Conservation (phyloP, 345 rosid species). For the Camelina hispida region DNA sequence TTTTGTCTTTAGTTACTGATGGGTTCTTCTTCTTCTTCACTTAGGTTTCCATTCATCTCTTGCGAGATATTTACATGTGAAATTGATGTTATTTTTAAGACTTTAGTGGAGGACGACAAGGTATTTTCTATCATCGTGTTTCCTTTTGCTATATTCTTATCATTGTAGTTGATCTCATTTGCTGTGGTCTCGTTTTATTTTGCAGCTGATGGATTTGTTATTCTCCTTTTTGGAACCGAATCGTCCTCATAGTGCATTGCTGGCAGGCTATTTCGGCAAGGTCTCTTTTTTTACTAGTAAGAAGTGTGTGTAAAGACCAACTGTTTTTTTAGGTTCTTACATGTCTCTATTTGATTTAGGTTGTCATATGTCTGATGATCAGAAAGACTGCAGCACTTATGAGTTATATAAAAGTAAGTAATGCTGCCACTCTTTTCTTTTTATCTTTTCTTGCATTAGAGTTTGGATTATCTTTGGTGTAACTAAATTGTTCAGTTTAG, state of each 20-base stretch:
- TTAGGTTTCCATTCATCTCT: conserved; percentile 91
- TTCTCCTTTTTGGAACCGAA: conserved; percentile 88
- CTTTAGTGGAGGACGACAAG: conserved; percentile 94
- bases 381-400: conserved; percentile 86
- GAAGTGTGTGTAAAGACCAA: background rate
- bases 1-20: background rate
- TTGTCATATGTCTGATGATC: conserved; percentile 90
- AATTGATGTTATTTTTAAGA: conserved; percentile 89
- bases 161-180: conserved; percentile 4
- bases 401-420: conserved; percentile 87
- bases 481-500: conserved; percentile 3
- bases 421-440: background rate
- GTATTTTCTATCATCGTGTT: conserved; percentile 35
- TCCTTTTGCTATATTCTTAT: background rate
- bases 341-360: conserved; percentile 53
- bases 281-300: conserved; percentile 44
- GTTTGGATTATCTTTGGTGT: conserved; percentile 25
- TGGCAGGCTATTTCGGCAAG: conserved; percentile 98
- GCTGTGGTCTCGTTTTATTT: conserved; percentile 15
- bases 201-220: conserved; percentile 87
- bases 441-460: background rate
- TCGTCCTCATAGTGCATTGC: conserved; percentile 79
- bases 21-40: conserved; percentile 28
- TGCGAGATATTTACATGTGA: conserved; percentile 98
- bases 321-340: conserved; percentile 31